These are phyloP conservation scores for Arctium lappa DNA, from an alignment of 129 eudicot genomes.

Conservation along the genomic window DNA sequence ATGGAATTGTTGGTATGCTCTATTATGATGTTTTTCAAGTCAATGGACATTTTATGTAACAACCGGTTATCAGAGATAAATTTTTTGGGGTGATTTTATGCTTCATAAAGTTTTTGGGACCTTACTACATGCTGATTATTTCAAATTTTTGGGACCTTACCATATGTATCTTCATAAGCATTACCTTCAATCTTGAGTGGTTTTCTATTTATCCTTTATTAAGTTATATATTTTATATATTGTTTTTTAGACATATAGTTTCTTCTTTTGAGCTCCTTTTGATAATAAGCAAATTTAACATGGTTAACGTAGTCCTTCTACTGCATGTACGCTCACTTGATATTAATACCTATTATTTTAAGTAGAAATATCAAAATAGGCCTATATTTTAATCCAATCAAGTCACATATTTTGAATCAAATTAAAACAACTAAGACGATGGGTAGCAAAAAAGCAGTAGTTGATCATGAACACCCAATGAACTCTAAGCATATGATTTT, in stretches of 20 bases:
- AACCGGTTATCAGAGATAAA: constrained; percentile 15
- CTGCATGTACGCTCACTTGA: constrained; percentile 15
- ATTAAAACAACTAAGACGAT: no score
- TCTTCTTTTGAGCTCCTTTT: constrained; percentile 21
- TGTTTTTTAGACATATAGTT: constrained; percentile 4
- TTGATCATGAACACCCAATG: no score
- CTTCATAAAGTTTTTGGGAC: constrained; percentile 86
- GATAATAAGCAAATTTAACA: constrained; percentile 21
- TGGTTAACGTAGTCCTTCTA: constrained; percentile 28
- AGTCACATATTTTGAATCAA: no score
- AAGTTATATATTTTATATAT: background rate
- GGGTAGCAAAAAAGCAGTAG: no score
- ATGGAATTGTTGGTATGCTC: constrained; percentile 91
- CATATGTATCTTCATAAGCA: constrained; percentile 39
- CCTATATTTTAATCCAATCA: no score
- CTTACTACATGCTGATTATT: constrained; percentile 86
- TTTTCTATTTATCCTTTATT: constrained; percentile 11
- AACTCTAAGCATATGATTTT: no score
- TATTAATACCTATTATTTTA: background rate
- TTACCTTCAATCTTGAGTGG: constrained; percentile 12
- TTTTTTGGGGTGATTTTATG: constrained; percentile 43
- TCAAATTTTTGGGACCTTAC: constrained; percentile 34
- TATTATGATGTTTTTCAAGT: background rate
- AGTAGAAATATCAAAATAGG: no score
- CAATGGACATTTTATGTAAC: background rate